phyloP scores from a whole-genome alignment of 2,329 filamentous ascomycete genomes.

The Cladobotryum protrusum region DNA sequence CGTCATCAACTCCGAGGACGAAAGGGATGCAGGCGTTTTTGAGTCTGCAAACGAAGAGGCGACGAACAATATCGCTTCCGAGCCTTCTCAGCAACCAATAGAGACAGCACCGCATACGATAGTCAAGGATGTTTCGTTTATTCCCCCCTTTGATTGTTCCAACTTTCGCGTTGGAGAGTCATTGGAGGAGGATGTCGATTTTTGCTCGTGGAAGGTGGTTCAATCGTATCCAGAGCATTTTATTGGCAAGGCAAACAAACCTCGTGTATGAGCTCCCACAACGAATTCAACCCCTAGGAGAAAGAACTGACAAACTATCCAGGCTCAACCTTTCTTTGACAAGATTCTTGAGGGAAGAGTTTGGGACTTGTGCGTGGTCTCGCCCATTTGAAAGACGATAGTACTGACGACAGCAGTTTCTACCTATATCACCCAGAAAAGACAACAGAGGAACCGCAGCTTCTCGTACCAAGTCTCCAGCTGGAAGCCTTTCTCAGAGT shows the following conservation, averaged over 20 bases:
- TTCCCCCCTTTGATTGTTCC: slow-evolving; percentile 16
- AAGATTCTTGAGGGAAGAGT: slow-evolving; percentile 50
- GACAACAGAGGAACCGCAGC: slow-evolving; percentile 44
- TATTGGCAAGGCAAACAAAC: slow-evolving; percentile 47
- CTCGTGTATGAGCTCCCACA: slow-evolving; percentile 30
- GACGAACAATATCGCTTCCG: no score
- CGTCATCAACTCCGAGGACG: slow-evolving; percentile 1
- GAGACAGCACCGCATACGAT: background rate
- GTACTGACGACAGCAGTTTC: slow-evolving; percentile 43
- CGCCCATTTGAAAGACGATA: background rate
- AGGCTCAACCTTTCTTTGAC: slow-evolving; percentile 49
- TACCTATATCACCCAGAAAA: slow-evolving; percentile 54
- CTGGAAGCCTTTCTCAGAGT: slow-evolving; percentile 56
- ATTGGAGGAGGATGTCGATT: slow-evolving; percentile 23
- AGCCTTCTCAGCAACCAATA: background rate
- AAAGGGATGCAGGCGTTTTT: background rate
- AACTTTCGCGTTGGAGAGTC: slow-evolving; percentile 20
- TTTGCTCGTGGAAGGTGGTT: slow-evolving; percentile 49
- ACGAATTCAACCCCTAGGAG: no score
- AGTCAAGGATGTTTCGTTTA: background rate
- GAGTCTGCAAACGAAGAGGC: background rate
- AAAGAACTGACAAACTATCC: slow-evolving; percentile 11
- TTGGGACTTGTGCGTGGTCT: slow-evolving; percentile 65
- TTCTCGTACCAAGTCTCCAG: slow-evolving; percentile 64
- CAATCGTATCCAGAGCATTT: slow-evolving; percentile 54